These are phyloP conservation scores for Tuber melanosporum DNA, from an alignment of 495 filamentous ascomycete species.

Conservation along the genomic window DNA sequence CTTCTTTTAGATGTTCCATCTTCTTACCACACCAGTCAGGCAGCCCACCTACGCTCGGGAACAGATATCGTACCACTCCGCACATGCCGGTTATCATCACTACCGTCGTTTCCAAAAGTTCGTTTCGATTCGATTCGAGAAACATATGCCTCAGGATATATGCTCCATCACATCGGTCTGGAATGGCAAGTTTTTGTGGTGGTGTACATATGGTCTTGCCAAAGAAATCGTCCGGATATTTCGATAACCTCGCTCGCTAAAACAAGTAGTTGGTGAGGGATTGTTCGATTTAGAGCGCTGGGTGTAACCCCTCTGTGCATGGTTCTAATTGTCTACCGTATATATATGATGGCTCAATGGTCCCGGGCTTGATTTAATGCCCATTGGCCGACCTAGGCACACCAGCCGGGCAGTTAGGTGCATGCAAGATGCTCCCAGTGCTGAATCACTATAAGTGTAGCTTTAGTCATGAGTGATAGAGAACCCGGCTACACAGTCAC, in stretches of 20 bases:
- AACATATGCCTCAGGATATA: background rate
- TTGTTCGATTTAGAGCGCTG: background rate
- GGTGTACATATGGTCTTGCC: background rate
- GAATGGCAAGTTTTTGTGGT: background rate
- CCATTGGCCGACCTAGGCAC: background rate
- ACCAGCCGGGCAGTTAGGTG: background rate
- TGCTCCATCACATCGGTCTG: background rate
- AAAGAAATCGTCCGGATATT: background rate
- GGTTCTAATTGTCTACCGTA: background rate
- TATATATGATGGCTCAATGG: background rate
- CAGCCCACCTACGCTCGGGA: background rate
- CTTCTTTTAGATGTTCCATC: background rate
- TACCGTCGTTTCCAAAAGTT: background rate
- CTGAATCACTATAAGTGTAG: background rate
- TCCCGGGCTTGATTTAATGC: background rate
- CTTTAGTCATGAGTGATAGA: background rate
- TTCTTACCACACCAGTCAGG: background rate
- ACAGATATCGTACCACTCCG: background rate
- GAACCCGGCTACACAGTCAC: background rate
- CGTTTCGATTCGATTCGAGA: background rate
- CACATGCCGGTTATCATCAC: background rate
- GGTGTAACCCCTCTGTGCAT: background rate
- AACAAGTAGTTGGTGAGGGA: background rate
- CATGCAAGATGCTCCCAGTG: background rate
- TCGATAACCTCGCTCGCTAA: background rate